Evolutionary conservation across 1,284 basidiomycete species (phyloP).

Genomic region (Schizophyllum commune): DNA sequence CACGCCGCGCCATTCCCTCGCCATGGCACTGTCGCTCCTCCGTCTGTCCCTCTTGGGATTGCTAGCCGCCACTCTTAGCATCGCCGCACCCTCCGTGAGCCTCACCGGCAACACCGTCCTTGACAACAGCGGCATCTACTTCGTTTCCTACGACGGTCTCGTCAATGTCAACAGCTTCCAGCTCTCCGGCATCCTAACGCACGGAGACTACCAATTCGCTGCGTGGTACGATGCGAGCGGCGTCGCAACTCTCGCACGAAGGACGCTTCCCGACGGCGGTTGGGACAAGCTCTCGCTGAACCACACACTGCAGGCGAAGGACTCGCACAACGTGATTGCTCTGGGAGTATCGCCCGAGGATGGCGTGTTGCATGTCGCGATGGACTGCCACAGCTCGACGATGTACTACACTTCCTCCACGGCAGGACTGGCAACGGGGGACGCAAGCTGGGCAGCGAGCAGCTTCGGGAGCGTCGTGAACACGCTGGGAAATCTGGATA

Average conservation of each 20-base stretch:
- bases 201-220: constrained; percentile 30
- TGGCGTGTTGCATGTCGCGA: constrained; percentile 33
- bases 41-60: constrained; percentile 1
- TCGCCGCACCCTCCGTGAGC: constrained; percentile 29
- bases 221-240: constrained; percentile 34
- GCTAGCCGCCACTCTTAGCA: constrained; percentile 8
- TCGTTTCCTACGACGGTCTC: constrained; percentile 34
- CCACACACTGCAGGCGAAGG: constrained; percentile 27
- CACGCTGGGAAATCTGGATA: constrained; percentile 29
- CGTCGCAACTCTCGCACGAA: constrained; percentile 26
- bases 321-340: constrained; percentile 35
- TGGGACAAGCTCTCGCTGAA: constrained; percentile 33
- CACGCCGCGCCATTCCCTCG: not conserved
- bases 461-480: constrained; percentile 29
- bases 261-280: constrained; percentile 28
- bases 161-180: constrained; percentile 39
- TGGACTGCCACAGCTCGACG: constrained; percentile 34
- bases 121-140: constrained; percentile 31
- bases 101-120: constrained; percentile 28
- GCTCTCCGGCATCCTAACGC: constrained; percentile 29
- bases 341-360: constrained; percentile 34
- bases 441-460: constrained; percentile 31
- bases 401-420: constrained; percentile 33
- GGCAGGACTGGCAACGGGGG: constrained; percentile 28
- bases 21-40: not conserved